A percentile compares a stretch with the other conserved stretches of the same genome.
Conservation (phyloP, 805 yeast species). For the Saturnispora bothae region DNA sequence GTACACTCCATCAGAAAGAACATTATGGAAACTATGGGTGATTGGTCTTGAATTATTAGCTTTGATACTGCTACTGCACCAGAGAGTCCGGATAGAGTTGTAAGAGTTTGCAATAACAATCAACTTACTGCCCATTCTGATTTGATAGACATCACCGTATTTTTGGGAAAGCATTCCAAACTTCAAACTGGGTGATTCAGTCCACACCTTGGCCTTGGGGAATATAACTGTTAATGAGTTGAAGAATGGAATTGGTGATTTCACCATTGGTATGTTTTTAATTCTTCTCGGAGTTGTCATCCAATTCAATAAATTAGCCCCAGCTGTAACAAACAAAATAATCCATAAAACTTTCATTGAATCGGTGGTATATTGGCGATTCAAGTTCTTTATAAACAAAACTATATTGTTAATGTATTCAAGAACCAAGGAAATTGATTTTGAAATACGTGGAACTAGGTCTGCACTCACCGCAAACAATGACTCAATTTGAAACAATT, state of each 20-base stretch:
- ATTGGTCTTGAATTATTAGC: slow-evolving; percentile 60
- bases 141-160: slow-evolving; percentile 46
- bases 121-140: slow-evolving; percentile 45
- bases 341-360: no score
- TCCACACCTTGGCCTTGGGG: slow-evolving; percentile 16
- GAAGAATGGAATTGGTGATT: slow-evolving; percentile 19
- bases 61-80: slow-evolving; percentile 36
- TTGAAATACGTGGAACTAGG: no score
- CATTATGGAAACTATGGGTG: slow-evolving; percentile 55
- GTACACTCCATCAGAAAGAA: slow-evolving; percentile 45
- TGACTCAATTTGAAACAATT: no score
- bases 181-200: slow-evolving; percentile 34
- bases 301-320: background rate
- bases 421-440: no score
- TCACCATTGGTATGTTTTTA: slow-evolving; percentile 16
- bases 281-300: slow-evolving; percentile 9
- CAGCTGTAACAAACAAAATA: no score
- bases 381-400: no score
- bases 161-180: slow-evolving; percentile 36
- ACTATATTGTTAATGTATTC: no score
- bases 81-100: slow-evolving; percentile 41
- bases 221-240: slow-evolving; percentile 19
- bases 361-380: no score
- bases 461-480: no score
- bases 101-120: slow-evolving; percentile 61